Evolutionary conservation across 768 basidiomycete genomes (phyloP).

Genomic region (Pleurotus cornucopiae): DNA sequence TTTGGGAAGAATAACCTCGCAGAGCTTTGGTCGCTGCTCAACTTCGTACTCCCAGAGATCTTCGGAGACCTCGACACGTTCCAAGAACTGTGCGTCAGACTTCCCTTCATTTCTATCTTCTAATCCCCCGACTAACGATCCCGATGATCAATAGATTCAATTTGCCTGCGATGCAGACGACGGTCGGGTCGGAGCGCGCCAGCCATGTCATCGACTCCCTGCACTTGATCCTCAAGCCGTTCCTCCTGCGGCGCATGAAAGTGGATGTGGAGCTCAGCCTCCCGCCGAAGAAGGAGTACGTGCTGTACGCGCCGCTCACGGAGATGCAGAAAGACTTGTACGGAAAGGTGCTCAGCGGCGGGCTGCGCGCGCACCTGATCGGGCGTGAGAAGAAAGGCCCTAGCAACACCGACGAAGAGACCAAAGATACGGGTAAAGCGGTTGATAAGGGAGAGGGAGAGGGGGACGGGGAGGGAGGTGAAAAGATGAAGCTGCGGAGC

Average conservation of each 20-base stretch:
- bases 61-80: slow-evolving; percentile 88
- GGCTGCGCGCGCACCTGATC: slow-evolving; percentile 60
- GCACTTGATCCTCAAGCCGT: slow-evolving; percentile 91
- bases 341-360: slow-evolving; percentile 70
- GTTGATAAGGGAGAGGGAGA: too few relatives aligned
- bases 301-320: slow-evolving; percentile 88
- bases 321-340: slow-evolving; percentile 82
- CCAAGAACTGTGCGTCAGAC: slow-evolving; percentile 69
- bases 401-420: slow-evolving; percentile 20
- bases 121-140: background rate
- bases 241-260: slow-evolving; percentile 89
- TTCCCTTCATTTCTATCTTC: background rate
- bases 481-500: slow-evolving; percentile 20
- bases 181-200: slow-evolving; percentile 55
- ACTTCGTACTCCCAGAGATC: slow-evolving; percentile 93
- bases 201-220: slow-evolving; percentile 70
- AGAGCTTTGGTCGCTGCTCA: slow-evolving; percentile 93
- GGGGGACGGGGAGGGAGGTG: background rate
- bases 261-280: slow-evolving; percentile 76
- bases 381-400: slow-evolving; percentile 29
- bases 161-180: slow-evolving; percentile 57
- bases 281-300: slow-evolving; percentile 93
- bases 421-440: background rate
- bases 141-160: slow-evolving; percentile 50
- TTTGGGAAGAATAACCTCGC: slow-evolving; percentile 85